phyloP scores from a whole-genome alignment of 2,329 filamentous ascomycete species.

The Geosmithia putterillii region DNA sequence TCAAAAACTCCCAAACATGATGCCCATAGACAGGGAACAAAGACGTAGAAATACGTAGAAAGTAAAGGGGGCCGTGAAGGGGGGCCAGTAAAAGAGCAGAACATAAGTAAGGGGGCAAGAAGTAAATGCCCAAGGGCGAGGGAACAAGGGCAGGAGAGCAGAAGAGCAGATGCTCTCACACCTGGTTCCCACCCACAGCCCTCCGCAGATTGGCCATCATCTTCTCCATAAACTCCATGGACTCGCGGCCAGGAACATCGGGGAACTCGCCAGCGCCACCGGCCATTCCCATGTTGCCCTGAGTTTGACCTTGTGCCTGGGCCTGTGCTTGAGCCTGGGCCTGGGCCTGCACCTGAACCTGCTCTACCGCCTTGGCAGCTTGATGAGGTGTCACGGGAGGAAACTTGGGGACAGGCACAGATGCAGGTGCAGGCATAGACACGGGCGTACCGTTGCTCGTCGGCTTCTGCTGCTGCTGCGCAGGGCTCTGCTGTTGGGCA shows the following conservation, averaged over 20 bases:
- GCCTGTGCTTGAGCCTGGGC: too few relatives aligned
- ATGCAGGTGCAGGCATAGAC: slow-evolving; percentile 6
- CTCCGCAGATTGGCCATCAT: slow-evolving; percentile 39
- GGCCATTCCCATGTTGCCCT: too few relatives aligned
- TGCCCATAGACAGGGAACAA: too few relatives aligned
- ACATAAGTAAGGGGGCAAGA: too few relatives aligned
- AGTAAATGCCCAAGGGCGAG: too few relatives aligned
- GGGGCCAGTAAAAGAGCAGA: too few relatives aligned
- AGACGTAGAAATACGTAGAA: too few relatives aligned
- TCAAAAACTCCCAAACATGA: too few relatives aligned
- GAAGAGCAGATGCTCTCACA: background rate
- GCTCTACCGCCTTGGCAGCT: slow-evolving; percentile 1
- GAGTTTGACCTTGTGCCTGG: too few relatives aligned
- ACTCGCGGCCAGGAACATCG: slow-evolving; percentile 28
- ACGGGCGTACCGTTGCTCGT: too few relatives aligned
- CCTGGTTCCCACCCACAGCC: slow-evolving; percentile 5
- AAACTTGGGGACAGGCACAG: slow-evolving; percentile 12
- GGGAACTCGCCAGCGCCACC: slow-evolving; percentile 18
- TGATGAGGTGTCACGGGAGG: slow-evolving; percentile 5
- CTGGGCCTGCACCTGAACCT: background rate
- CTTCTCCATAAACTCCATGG: slow-evolving; percentile 36
- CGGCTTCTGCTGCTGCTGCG: background rate
- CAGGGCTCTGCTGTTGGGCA: background rate
- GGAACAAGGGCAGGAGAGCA: background rate
- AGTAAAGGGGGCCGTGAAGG: too few relatives aligned